These are phyloP conservation scores for Diaporthe helianthi DNA, from an alignment of 2,329 filamentous ascomycete species.

Conservation along the genomic window DNA sequence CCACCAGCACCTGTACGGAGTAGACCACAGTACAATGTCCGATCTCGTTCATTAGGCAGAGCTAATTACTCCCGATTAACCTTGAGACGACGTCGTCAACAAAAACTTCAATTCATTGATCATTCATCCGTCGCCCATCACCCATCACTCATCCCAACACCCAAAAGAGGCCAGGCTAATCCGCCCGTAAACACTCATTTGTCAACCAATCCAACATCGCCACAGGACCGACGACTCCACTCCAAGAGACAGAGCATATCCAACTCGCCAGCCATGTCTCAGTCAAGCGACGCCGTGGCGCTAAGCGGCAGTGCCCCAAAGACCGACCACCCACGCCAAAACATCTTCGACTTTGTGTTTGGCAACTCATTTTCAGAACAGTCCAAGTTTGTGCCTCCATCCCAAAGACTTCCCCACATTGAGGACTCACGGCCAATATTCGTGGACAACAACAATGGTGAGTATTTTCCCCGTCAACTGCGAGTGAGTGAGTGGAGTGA, in stretches of 20 bases:
- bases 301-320: constrained; percentile 38
- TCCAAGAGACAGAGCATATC: background rate
- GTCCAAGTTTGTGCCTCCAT: constrained; percentile 41
- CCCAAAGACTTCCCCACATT: constrained; percentile 44
- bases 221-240: background rate
- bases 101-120: background rate
- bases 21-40: background rate
- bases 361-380: constrained; percentile 46
- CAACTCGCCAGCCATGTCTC: constrained; percentile 22
- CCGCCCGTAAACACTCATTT: too few relatives aligned
- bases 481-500: too few relatives aligned
- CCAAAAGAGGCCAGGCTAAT: background rate
- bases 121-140: background rate
- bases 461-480: constrained; percentile 24
- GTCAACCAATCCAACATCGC: background rate
- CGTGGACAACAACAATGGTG: constrained; percentile 50
- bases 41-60: background rate
- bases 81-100: background rate
- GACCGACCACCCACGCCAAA: constrained; percentile 38
- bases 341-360: constrained; percentile 48
- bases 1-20: too few relatives aligned
- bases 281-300: constrained; percentile 28
- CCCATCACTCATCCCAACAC: background rate
- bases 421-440: constrained; percentile 46
- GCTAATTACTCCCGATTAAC: background rate